Percentiles rank a stretch among this genome's conserved stretches.
Evolutionary conservation across 257 asterid species (phyloP).

Genomic region (Ocimum tenuiflorum): DNA sequence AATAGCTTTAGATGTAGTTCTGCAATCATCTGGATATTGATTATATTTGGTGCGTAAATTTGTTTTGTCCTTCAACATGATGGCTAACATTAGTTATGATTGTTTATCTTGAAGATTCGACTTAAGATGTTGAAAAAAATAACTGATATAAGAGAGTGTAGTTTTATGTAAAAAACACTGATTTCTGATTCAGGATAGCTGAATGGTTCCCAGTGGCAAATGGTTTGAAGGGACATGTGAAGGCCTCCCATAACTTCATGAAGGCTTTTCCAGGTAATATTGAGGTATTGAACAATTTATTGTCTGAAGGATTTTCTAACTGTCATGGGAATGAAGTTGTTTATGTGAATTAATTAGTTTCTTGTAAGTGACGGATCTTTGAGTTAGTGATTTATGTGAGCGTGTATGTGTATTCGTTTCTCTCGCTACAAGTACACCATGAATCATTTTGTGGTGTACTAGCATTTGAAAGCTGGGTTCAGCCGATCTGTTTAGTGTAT

Average conservation of each 20-base stretch:
- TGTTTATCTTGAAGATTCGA: not conserved
- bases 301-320: not conserved
- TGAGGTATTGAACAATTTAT: not conserved
- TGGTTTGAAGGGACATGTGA: not conserved
- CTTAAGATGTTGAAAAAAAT: not conserved
- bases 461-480: not conserved
- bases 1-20: not conserved
- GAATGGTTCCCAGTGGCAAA: not conserved
- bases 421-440: not conserved
- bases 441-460: not conserved
- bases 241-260: not conserved
- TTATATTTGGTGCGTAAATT: not conserved
- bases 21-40: not conserved
- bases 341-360: not conserved
- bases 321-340: slow-evolving; percentile 1
- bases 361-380: not conserved
- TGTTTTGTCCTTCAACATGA: not conserved
- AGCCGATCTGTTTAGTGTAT: not conserved
- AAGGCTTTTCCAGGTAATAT: slow-evolving; percentile 5
- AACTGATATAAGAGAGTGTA: not conserved
- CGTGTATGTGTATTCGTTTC: not conserved
- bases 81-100: not conserved
- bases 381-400: slow-evolving; percentile 7
- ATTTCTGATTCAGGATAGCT: not conserved
- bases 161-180: not conserved